phyloP scores from a whole-genome alignment of 2,329 filamentous ascomycete species.

The Tricladium varicosporioides region DNA sequence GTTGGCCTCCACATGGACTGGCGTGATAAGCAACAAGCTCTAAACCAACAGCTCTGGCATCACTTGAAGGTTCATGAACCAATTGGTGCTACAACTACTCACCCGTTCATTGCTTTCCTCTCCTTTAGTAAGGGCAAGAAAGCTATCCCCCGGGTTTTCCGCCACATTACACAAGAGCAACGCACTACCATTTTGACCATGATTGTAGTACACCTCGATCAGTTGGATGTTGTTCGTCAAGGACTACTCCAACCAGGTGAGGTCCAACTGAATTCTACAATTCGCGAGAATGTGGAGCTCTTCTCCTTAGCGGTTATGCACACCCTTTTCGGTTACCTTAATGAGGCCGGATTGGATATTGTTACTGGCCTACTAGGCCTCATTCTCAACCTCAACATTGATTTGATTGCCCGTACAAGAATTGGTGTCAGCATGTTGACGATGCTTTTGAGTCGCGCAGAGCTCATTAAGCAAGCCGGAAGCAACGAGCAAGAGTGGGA shows the following conservation, averaged over 20 bases:
- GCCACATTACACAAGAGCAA: constrained; percentile 87
- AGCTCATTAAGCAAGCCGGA: constrained; percentile 83
- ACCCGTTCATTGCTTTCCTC: constrained; percentile 95
- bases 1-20: constrained; percentile 77
- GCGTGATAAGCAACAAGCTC: constrained; percentile 65
- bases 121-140: constrained; percentile 96
- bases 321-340: constrained; percentile 83
- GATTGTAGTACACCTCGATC: constrained; percentile 90
- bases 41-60: constrained; percentile 81
- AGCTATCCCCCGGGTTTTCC: constrained; percentile 90
- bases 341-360: constrained; percentile 86
- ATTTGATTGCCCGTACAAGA: constrained; percentile 79
- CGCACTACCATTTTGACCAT: constrained; percentile 94
- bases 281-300: constrained; percentile 89
- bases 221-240: constrained; percentile 82
- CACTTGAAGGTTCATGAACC: constrained; percentile 91
- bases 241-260: constrained; percentile 75
- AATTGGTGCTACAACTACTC: constrained; percentile 71
- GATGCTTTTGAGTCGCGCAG: constrained; percentile 89
- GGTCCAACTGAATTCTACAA: constrained; percentile 66
- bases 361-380: constrained; percentile 87
- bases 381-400: constrained; percentile 78
- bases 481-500: constrained; percentile 71
- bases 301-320: constrained; percentile 89
- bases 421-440: constrained; percentile 89